Evolutionary conservation across 306 rosid genomes (phyloP).

Genomic region (Vicia sativa): DNA sequence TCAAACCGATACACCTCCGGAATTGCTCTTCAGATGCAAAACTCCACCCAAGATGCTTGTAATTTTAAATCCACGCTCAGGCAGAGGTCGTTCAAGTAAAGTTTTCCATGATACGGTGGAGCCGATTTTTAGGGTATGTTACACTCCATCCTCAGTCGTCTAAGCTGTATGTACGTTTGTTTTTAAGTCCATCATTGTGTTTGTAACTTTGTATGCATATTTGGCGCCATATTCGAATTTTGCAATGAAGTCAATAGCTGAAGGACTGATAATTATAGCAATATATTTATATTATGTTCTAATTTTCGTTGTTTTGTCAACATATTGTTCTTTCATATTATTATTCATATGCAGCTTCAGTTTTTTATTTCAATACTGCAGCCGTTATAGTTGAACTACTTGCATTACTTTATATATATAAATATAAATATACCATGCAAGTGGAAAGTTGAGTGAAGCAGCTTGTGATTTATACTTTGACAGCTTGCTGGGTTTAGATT

Average conservation of each 20-base stretch:
- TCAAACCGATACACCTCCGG: constrained; percentile 88
- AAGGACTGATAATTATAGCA: constrained; percentile 21
- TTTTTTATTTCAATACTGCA: constrained; percentile 18
- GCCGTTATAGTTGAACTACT: constrained; percentile 26
- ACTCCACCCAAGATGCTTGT: constrained; percentile 94
- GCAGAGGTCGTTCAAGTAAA: constrained; percentile 95
- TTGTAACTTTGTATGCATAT: background rate
- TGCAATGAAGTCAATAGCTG: constrained; percentile 18
- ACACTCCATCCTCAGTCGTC: constrained; percentile 1
- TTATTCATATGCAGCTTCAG: background rate
- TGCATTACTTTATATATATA: constrained; percentile 17
- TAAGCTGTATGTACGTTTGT: constrained; percentile 28
- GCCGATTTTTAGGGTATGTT: constrained; percentile 84
- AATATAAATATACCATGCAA: constrained; percentile 17
- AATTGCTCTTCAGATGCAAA: constrained; percentile 90
- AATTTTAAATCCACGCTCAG: constrained; percentile 94
- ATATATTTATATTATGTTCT: constrained; percentile 5
- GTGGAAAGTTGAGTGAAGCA: constrained; percentile 18
- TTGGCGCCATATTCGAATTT: constrained; percentile 11
- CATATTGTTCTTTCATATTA: constrained; percentile 7
- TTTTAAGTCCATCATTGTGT: constrained; percentile 28
- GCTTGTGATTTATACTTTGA: constrained; percentile 42
- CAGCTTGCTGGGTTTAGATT: constrained; percentile 99
- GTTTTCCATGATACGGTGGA: constrained; percentile 84
- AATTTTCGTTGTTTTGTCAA: constrained; percentile 33